Conservation (phyloP, 306 rosid genomes). For the Casuarina equisetifolia region DNA sequence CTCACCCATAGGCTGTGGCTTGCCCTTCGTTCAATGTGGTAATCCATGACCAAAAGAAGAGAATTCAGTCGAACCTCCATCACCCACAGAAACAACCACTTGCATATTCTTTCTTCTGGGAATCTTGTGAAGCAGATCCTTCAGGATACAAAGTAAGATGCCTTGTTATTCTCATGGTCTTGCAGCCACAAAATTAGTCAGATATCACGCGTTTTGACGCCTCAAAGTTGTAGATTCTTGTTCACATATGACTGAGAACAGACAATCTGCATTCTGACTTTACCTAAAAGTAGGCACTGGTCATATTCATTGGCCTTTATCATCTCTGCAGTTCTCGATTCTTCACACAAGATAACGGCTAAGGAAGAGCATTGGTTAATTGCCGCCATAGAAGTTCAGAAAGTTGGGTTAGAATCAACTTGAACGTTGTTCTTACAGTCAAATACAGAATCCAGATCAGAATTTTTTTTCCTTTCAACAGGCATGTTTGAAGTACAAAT, state of each 20-base stretch:
- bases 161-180: not conserved
- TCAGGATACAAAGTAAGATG: not conserved
- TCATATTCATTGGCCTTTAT: conserved; percentile 4
- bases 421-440: not conserved
- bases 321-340: conserved; percentile 19
- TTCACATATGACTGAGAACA: conserved; percentile 12
- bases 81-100: conserved; percentile 29
- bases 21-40: conserved; percentile 8
- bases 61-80: conserved; percentile 34
- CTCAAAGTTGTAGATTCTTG: conserved; percentile 7
- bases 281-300: conserved; percentile 12
- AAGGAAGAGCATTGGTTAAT: not conserved
- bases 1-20: conserved; percentile 15
- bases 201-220: conserved; percentile 12
- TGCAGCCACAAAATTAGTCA: conserved; percentile 1
- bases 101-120: conserved; percentile 25
- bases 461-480: not conserved
- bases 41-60: conserved; percentile 31
- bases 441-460: not conserved
- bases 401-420: not conserved
- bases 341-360: not conserved
- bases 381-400: not conserved
- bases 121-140: conserved; percentile 20
- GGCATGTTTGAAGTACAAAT: not conserved
- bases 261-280: conserved; percentile 28